phyloP scores from a whole-genome alignment of 2,329 filamentous ascomycete genomes.

The Trichoderma brevicompactum region DNA sequence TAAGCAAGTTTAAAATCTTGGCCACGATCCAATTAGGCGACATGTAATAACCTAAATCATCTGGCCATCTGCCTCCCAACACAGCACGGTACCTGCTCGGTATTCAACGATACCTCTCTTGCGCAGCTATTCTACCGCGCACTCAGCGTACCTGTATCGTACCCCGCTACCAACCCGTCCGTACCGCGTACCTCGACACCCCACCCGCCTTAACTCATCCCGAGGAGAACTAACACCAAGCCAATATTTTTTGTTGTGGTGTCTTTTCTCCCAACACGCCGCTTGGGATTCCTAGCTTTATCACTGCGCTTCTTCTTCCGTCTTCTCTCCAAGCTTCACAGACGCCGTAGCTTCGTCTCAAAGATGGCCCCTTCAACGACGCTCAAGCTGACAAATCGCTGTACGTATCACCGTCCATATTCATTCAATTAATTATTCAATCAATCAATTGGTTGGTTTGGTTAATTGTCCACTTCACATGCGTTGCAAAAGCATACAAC shows the following conservation, averaged over 20 bases:
- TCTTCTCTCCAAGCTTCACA: background rate
- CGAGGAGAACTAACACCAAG: conserved; percentile 11
- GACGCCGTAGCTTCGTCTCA: background rate
- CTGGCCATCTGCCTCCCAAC: no score
- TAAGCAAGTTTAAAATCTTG: no score
- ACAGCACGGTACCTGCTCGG: background rate
- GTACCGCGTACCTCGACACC: conserved; percentile 2
- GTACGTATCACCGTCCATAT: conserved; percentile 23
- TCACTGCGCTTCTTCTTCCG: no score
- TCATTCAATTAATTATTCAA: background rate
- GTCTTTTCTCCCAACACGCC: conserved; percentile 11
- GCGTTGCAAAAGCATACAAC: background rate
- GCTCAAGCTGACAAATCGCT: conserved; percentile 34
- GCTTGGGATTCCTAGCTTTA: no score
- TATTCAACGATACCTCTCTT: conserved; percentile 11
- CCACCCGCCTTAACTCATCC: conserved; percentile 7
- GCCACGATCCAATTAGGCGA: no score
- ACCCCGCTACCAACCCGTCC: conserved; percentile 14
- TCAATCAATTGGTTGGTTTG: background rate
- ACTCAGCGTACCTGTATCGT: background rate
- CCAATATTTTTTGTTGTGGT: background rate
- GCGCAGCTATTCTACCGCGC: background rate
- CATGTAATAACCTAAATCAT: no score
- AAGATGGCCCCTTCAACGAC: conserved; percentile 29
- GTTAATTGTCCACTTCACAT: background rate